Evolutionary conservation across 371 early-diverging fungal species (phyloP).

Genomic region (Lichtheimia corymbifera): DNA sequence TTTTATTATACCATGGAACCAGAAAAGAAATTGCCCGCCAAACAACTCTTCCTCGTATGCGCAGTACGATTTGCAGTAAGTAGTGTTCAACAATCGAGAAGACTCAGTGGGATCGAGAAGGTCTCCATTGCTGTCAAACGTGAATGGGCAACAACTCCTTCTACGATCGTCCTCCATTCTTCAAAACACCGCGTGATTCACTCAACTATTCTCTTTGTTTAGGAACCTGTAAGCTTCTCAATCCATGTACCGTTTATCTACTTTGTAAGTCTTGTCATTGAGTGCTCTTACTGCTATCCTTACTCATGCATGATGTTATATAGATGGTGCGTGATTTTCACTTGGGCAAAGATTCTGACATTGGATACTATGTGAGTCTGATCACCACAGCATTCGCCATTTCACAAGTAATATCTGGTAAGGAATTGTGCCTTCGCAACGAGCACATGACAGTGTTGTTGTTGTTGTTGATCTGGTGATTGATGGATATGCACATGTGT

Average conservation of each 20-base stretch:
- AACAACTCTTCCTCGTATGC: conserved; percentile 59
- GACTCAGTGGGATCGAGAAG: too few species aligned
- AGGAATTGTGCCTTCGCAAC: conserved; percentile 1
- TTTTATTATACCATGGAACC: not conserved
- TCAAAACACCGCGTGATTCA: not conserved
- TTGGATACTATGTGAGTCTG: conserved; percentile 71
- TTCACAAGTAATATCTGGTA: conserved; percentile 62
- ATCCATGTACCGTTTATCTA: conserved; percentile 65
- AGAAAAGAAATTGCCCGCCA: conserved; percentile 52
- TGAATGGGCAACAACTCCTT: too few species aligned
- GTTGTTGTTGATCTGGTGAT: not conserved
- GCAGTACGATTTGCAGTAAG: conserved; percentile 46
- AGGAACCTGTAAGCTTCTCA: conserved; percentile 65
- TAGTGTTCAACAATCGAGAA: not conserved
- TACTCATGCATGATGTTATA: not conserved
- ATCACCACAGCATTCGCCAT: conserved; percentile 66
- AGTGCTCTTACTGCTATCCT: not conserved
- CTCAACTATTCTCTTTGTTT: conserved; percentile 14
- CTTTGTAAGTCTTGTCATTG: conserved; percentile 28
- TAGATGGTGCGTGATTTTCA: conserved; percentile 66
- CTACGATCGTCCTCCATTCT: too few species aligned
- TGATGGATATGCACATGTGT: not conserved
- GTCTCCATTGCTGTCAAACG: too few species aligned
- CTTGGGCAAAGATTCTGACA: conserved; percentile 50
- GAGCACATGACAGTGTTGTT: not conserved